phyloP scores from a whole-genome alignment of 2,329 filamentous ascomycete genomes.

The Rugonectria rugulosa region DNA sequence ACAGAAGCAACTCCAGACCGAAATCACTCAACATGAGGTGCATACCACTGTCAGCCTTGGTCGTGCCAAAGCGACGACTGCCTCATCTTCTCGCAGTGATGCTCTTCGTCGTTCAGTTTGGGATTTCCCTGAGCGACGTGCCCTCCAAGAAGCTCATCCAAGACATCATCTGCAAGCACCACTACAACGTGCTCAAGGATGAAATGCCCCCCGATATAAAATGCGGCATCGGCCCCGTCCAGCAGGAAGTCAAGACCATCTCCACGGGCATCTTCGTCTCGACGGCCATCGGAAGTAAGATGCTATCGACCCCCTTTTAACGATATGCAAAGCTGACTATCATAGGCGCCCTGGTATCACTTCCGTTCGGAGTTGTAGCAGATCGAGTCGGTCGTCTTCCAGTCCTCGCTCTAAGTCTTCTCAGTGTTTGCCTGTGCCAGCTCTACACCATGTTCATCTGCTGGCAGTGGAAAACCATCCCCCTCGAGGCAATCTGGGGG shows the following conservation, averaged over 20 bases:
- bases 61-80: constrained; percentile 23
- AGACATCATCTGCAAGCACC: constrained; percentile 34
- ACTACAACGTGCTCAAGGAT: constrained; percentile 4
- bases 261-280: constrained; percentile 32
- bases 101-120: constrained; percentile 37
- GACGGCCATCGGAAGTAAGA: constrained; percentile 27
- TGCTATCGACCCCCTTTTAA: neutral
- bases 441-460: constrained; percentile 30
- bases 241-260: constrained; percentile 33
- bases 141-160: constrained; percentile 35
- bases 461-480: constrained; percentile 28
- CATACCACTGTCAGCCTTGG: neutral
- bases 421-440: constrained; percentile 35
- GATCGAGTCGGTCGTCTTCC: constrained; percentile 36
- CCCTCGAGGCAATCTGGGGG: constrained; percentile 36
- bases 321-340: neutral
- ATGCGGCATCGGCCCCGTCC: constrained; percentile 31
- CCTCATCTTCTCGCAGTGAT: constrained; percentile 32
- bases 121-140: constrained; percentile 33
- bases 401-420: constrained; percentile 33
- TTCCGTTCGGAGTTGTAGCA: constrained; percentile 33
- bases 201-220: constrained; percentile 25
- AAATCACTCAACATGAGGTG: neutral
- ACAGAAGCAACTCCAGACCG: neutral
- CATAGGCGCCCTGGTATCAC: constrained; percentile 31